phyloP scores from a whole-genome alignment of 768 basidiomycete species.

The Fomitopsis pulvina region DNA sequence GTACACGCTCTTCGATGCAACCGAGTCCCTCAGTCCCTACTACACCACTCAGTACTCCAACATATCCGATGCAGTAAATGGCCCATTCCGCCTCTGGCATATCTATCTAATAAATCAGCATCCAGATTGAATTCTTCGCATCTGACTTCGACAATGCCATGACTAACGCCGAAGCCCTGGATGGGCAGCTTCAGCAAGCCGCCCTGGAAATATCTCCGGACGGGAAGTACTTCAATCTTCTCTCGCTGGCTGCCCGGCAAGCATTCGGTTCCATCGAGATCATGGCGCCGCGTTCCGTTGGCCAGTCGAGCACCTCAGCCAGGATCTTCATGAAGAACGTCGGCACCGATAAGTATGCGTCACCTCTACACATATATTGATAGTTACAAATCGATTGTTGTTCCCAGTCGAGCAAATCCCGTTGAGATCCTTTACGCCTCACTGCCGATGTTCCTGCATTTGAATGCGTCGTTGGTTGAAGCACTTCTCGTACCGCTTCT shows the following conservation, averaged over 20 bases:
- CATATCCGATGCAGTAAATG: conserved; percentile 7
- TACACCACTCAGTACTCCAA: conserved; percentile 5
- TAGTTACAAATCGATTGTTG: conserved; percentile 5
- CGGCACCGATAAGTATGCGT: not conserved
- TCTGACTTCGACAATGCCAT: conserved; percentile 13
- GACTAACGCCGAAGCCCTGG: conserved; percentile 14
- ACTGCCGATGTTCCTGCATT: conserved; percentile 22
- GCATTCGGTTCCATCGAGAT: conserved; percentile 19
- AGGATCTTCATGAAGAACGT: conserved; percentile 10
- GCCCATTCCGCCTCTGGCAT: not conserved
- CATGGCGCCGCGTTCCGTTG: conserved; percentile 12
- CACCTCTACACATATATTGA: not conserved
- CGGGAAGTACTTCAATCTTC: conserved; percentile 13
- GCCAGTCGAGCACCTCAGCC: not conserved
- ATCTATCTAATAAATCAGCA: not conserved
- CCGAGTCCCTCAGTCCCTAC: conserved; percentile 11
- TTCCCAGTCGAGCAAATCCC: conserved; percentile 21
- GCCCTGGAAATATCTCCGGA: conserved; percentile 15
- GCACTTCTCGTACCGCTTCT: conserved; percentile 22
- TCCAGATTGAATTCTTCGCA: conserved; percentile 16
- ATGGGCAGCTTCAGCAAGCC: conserved; percentile 14
- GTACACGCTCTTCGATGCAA: conserved; percentile 10
- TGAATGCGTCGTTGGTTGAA: conserved; percentile 23
- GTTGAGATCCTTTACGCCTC: conserved; percentile 27
- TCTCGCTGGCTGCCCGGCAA: conserved; percentile 21